Evolutionary conservation across 2,329 filamentous ascomycete species (phyloP), one percentile per base, ranked within the genome.

Genomic region (Exophiala sp.): DNA sequence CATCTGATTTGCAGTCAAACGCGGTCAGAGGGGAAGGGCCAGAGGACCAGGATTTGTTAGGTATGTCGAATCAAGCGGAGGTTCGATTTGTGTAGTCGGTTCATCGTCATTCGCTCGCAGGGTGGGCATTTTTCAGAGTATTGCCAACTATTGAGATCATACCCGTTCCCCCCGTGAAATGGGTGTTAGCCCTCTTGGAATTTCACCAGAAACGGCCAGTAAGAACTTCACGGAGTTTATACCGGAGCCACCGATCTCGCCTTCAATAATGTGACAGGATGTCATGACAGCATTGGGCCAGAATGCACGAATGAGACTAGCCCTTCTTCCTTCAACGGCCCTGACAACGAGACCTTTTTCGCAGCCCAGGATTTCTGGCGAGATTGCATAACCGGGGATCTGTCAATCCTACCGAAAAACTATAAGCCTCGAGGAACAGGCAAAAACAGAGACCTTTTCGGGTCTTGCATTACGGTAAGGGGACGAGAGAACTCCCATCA

Each of bases 91-190:
- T 24, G 6, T 29, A n/a, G 18, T 7, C 41, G 41, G 7, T 29
- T 29, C 16, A 32, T 43, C 12, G 41, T 43, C 21, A 43, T 43
- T 43, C 41, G 41, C 21, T 24, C 3, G 11, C 12, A n/a, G 41
- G 12, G 41, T 32, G 41, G 29, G n/a, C n/a, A 24, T 21, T 24
- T 42, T n/a, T 9, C 18, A 41, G 4, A 41, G 39, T 16, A 9
- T 41, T 16, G 39, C 39, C 39, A 41, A 41, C 39, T 41, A 41
- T 12, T 41, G 41, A 20, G 8, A 43, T 32, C 41, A 32, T 43
- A 32, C 41, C 41, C 21, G 41, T 43, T 43, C 41, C 41, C 38
- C 40, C 41, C 41, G 41, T 43, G 41, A 43, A 32, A n/a, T 24
- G 41, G 29, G 9, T 43, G 41, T n/a, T 43, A 8, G 24, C 24